Base-by-base conservation (phyloP, 129 eudicot genomes). In the Helianthus tuberosus region DNA sequence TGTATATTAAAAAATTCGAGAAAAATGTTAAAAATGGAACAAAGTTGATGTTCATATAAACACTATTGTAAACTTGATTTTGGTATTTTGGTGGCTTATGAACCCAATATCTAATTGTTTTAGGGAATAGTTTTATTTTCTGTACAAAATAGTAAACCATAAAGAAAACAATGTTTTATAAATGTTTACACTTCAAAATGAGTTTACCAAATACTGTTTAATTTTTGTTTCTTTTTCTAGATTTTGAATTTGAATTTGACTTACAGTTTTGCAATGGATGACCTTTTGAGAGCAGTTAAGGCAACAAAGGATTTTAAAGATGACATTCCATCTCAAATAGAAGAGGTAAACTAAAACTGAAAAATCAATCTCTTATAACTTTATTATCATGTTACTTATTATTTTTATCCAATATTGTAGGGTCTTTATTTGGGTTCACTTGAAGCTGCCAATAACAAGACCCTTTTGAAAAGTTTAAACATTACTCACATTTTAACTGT, bases 401-500 rank as follows among this genome's bases (percentile, higher is more conserved):
- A 36, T 39, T 0, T 5, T 5, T 41, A 8, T 32, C 41, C 12
- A 64, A 13, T 50, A 44, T 69, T 76, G 60, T 75, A 94, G 99
- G 97, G 97, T 74, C 91, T 94, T 9, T 94, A 71, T 74, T 71
- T 94, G 80, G 99, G 97, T 48, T 94, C 99, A 13, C 47, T 86
- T 63, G 96, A 93, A 69, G 97, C 99, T 83, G 97, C 97, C 5
- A 73, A 75, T 75, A 89, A 91, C 58, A 91, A 74, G 78, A 84
- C 68, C n/a, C 85, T 74, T 50, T 82, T 95, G 79, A 89, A 85
- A 82, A 79, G 85, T 73, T 82, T 86, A 66, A 91, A 91, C 52
- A 32, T 91, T 27, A 91, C 99, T 46, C 99, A 95, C 59, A 75
- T 95, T 5, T 75, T 95, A 68, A 95, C 94, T 8, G 85, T 85